Conservation (phyloP, 225 moss, liverwort and hornwort genomes). For the Lunularia cruciata region DNA sequence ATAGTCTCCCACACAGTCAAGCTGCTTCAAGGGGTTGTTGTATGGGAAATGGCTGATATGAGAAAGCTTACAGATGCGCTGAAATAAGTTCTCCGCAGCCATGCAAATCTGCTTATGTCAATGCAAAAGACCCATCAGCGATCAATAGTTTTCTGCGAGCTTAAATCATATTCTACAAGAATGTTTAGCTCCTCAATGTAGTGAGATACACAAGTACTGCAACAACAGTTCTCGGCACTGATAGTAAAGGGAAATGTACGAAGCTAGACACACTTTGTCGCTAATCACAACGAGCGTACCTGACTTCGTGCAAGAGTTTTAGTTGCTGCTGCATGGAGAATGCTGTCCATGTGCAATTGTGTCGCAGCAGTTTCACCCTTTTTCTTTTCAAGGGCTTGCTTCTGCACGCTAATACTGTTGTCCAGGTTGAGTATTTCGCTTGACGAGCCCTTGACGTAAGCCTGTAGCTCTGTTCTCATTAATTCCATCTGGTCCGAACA, state of each 20-base stretch:
- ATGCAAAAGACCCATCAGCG: background rate
- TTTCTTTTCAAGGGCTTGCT: constrained; percentile 46
- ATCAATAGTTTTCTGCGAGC: no score
- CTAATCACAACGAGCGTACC: constrained; percentile 28
- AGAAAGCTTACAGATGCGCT: constrained; percentile 58
- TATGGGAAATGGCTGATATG: constrained; percentile 58
- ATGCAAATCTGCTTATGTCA: constrained; percentile 56
- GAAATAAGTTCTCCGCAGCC: constrained; percentile 72
- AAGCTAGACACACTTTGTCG: background rate
- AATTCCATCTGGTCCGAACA: constrained; percentile 53
- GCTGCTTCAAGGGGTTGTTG: constrained; percentile 70
- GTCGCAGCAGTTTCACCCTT: constrained; percentile 49
- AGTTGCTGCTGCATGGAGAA: constrained; percentile 50
- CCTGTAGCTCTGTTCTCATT: constrained; percentile 46
- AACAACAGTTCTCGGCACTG: no score
- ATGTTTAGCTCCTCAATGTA: background rate
- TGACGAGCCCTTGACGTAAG: constrained; percentile 46
- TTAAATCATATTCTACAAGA: no score
- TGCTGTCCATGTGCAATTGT: constrained; percentile 62
- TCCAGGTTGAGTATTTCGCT: constrained; percentile 60
- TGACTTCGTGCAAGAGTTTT: constrained; percentile 60
- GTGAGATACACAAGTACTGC: background rate
- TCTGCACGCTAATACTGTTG: constrained; percentile 52
- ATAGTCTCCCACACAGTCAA: constrained; percentile 65
- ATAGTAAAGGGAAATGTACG: background rate